phyloP scores from a whole-genome alignment of 345 rosid species.

The Lenwebbia sp. region DNA sequence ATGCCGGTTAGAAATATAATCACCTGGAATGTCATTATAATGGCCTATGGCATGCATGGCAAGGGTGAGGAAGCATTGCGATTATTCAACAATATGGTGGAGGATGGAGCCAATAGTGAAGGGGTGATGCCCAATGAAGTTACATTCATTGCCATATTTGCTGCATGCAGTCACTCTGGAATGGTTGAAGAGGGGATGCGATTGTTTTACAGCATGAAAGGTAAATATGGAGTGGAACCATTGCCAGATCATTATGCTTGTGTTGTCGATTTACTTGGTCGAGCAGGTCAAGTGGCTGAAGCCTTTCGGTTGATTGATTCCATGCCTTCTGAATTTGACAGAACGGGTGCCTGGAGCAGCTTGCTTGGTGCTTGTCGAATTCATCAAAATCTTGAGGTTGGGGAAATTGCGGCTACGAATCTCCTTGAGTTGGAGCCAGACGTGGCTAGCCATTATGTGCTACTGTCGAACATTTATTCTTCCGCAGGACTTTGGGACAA shows the following conservation, averaged over 20 bases:
- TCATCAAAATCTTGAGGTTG: constrained; percentile 60
- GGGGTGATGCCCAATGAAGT: constrained; percentile 62
- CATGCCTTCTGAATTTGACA: constrained; percentile 51
- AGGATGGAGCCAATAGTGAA: constrained; percentile 10
- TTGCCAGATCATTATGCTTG: constrained; percentile 82
- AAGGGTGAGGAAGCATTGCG: constrained; percentile 57
- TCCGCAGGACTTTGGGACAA: constrained; percentile 73
- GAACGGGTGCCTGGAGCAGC: constrained; percentile 75
- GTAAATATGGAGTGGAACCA: constrained; percentile 40
- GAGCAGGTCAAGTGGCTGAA: constrained; percentile 62
- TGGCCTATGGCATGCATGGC: constrained; percentile 97
- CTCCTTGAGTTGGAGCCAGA: constrained; percentile 61
- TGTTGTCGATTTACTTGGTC: constrained; percentile 78
- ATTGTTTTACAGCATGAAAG: constrained; percentile 64
- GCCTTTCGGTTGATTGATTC: constrained; percentile 41
- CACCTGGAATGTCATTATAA: constrained; percentile 83
- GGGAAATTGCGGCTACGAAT: constrained; percentile 61
- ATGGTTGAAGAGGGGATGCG: constrained; percentile 66
- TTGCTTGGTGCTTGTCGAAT: constrained; percentile 75
- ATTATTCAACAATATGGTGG: constrained; percentile 44
- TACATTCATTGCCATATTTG: constrained; percentile 65
- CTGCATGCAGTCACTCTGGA: constrained; percentile 89
- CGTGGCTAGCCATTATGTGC: constrained; percentile 83
- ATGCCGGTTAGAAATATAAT: constrained; percentile 58
- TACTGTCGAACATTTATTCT: constrained; percentile 77